phyloP scores from a whole-genome alignment of 2,329 filamentous ascomycete species.

The Raffaelea arxii region DNA sequence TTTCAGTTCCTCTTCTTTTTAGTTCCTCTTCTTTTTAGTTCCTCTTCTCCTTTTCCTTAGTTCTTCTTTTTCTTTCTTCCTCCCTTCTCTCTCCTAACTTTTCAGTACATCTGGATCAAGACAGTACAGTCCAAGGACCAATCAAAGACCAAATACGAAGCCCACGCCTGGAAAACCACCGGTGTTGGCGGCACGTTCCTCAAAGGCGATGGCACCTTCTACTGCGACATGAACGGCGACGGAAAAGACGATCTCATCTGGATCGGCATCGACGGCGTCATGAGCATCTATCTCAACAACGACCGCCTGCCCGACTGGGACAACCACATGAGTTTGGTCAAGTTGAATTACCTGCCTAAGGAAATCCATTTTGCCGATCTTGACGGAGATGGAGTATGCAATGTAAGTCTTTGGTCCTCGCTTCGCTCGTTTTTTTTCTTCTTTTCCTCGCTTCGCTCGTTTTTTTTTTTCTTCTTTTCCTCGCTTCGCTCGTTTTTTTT shows the following conservation, averaged over 20 bases:
- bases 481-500: too few relatives aligned
- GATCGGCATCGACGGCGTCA: background rate
- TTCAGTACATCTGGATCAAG: slow-evolving; percentile 7
- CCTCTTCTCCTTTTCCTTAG: too few relatives aligned
- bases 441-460: too few relatives aligned
- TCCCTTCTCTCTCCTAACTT: background rate
- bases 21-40: too few relatives aligned
- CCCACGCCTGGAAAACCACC: slow-evolving; percentile 15
- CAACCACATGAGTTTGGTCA: background rate
- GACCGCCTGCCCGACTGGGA: background rate
- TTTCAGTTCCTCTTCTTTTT: too few relatives aligned
- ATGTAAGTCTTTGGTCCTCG: background rate
- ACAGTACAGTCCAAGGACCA: too few relatives aligned
- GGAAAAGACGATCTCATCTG: background rate
- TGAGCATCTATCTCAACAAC: background rate
- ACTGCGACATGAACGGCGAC: slow-evolving; percentile 2
- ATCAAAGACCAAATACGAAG: slow-evolving; percentile 18
- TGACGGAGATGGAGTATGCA: background rate
- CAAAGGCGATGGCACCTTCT: slow-evolving; percentile 15
- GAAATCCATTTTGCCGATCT: background rate
- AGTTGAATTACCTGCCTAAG: background rate
- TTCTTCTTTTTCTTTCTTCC: background rate
- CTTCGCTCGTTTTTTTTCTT: too few relatives aligned
- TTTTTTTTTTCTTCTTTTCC: too few relatives aligned
- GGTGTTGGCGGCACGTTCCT: slow-evolving; percentile 14